Conservation (phyloP, 305 asterid species). For the Fraxinus albicans region DNA sequence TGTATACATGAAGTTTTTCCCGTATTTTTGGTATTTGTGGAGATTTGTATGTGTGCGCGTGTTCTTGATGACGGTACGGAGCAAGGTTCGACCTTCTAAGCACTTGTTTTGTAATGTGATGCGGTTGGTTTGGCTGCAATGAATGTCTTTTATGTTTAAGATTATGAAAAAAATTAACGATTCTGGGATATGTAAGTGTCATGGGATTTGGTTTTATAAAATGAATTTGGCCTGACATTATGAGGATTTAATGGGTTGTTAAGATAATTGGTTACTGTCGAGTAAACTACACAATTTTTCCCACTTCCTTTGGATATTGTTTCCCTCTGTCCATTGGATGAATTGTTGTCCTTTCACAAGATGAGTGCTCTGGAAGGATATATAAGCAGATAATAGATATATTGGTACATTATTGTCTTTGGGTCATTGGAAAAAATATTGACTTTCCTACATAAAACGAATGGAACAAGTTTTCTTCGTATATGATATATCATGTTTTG, state of each 20-base stretch:
- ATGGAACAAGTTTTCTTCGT: background rate
- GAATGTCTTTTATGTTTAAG: background rate
- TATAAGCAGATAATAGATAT: background rate
- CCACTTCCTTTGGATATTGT: background rate
- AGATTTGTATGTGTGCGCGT: background rate
- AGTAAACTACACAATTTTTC: background rate
- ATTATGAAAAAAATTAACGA: background rate
- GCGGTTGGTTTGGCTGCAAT: background rate
- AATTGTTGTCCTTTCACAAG: background rate
- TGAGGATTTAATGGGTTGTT: background rate
- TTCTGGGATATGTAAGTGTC: background rate
- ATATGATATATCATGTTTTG: background rate
- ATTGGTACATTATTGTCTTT: background rate
- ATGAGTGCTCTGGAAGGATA: background rate
- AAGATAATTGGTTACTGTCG: background rate
- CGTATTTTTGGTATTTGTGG: background rate
- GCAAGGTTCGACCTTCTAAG: background rate
- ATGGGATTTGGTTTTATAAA: background rate
- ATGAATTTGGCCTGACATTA: background rate
- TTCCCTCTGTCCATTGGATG: background rate
- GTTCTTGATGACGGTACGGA: background rate
- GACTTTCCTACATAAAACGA: background rate
- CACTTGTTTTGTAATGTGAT: background rate
- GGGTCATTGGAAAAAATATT: background rate
- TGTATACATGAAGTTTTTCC: background rate